Base-by-base conservation (phyloP, 352 stramenopile genomes). In the Phytophthora parvispora region DNA sequence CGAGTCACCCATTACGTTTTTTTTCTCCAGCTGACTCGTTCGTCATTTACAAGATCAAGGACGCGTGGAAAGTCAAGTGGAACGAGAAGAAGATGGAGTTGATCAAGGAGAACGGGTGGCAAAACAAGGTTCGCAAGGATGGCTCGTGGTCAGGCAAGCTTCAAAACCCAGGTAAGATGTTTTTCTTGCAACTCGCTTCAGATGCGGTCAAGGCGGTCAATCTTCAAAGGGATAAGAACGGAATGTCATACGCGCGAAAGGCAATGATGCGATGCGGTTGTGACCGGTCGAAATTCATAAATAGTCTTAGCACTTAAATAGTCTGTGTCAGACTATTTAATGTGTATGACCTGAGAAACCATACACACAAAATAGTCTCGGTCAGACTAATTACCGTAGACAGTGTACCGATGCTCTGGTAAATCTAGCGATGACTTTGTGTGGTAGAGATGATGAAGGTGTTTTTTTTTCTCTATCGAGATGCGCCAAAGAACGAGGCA, bases 251-350 rank as follows among this genome's bases (percentile, higher is more conserved):
- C 31, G 63, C 72, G 3, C 48, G 66, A 2, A 81, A 77, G 42
- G 66, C 73, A 9, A 84, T 81, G 69, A 75, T 81, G 20, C 54
- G 68, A 2, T 81, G 72, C 38, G 65, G 62, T n/a, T n/a, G n/a
- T n/a, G n/a, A n/a, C n/a, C n/a, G n/a, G n/a, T n/a, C n/a, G n/a
- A n/a, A n/a, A n/a, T 36, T 36, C 31, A 36, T 36, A 36, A 36
- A 10, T 36, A 36, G 31, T 36, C 31, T 36, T 36, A 10, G 6
- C 6, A 6, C 31, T 10, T 36, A 36, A 10, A 10, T 10, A 36
- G 31, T 36, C 31, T 36, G 6, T 10, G 6, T 36, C 6, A 36
- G 6, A 36, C 31, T 36, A 36, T 36, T 36, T 36, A 36, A 6
- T 36, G 31, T 36, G 31, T 10, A 36, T 10, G 10, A 36, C 6